phyloP scores from a whole-genome alignment of 495 filamentous ascomycete genomes.

The Platismatia glauca region DNA sequence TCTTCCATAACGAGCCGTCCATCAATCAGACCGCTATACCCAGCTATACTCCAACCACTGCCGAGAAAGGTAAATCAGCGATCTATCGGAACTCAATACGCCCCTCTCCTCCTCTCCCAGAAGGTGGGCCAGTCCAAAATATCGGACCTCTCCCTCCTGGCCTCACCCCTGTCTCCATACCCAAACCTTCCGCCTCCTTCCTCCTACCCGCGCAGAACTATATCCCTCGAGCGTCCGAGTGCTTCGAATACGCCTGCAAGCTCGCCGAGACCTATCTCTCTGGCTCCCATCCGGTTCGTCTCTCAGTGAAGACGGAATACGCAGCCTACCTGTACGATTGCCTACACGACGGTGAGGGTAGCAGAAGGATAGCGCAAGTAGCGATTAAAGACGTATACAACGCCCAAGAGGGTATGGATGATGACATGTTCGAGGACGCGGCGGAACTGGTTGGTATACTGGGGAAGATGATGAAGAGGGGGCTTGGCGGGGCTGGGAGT shows the following conservation, averaged over 20 bases:
- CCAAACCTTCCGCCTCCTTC: conserved; percentile 53
- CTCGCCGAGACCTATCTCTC: conserved; percentile 67
- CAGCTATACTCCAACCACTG: conserved; percentile 27
- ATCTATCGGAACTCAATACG: conserved; percentile 20
- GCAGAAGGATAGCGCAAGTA: conserved; percentile 64
- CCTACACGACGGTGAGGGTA: conserved; percentile 66
- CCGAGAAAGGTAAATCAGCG: conserved; percentile 17
- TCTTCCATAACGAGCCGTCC: conserved; percentile 77
- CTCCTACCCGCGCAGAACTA: conserved; percentile 75
- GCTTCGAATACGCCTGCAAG: conserved; percentile 69
- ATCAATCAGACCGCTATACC: conserved; percentile 40
- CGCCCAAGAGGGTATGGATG: conserved; percentile 81
- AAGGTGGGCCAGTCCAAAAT: conserved; percentile 28
- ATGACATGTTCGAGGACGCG: conserved; percentile 75
- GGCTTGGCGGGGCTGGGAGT: conserved; percentile 24
- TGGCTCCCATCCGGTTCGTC: conserved; percentile 79
- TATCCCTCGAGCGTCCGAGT: conserved; percentile 66
- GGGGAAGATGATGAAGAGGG: conserved; percentile 70
- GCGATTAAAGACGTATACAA: conserved; percentile 89
- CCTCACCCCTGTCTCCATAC: conserved; percentile 39
- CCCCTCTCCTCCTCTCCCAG: conserved; percentile 33
- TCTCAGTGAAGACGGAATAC: conserved; percentile 88
- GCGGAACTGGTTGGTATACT: conserved; percentile 65
- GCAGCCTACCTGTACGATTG: conserved; percentile 95
- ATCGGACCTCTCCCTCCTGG: conserved; percentile 32